Conservation (phyloP, 192 early-diverging fungal genomes). For the Chytriomyces sp. region DNA sequence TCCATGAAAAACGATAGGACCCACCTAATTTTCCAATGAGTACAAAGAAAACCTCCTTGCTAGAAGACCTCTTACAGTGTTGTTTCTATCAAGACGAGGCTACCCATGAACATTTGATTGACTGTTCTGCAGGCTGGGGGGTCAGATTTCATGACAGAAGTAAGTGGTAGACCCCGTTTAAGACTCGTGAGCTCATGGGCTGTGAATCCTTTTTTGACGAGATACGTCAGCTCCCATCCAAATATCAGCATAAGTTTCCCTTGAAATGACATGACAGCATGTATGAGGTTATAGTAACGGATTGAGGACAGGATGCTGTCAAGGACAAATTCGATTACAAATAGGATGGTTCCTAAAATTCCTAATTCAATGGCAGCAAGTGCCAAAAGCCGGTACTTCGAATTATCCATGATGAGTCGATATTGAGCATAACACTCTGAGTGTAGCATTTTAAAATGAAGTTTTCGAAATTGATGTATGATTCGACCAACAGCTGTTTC, state of each 20-base stretch:
- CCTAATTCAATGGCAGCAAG: neutral
- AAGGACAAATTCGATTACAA: slow-evolving; percentile 8
- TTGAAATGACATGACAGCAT: slow-evolving; percentile 12
- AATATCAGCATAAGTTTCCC: neutral
- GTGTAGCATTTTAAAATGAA: too few species aligned
- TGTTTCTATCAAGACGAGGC: neutral
- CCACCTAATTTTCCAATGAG: too few species aligned
- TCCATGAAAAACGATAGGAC: slow-evolving; percentile 2
- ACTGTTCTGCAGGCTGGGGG: neutral
- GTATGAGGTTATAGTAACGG: slow-evolving; percentile 5
- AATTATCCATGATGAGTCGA: neutral
- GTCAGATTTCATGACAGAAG: neutral
- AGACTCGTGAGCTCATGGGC: neutral
- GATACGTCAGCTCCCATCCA: neutral
- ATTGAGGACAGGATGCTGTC: neutral
- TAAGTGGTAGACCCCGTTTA: neutral
- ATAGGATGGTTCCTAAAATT: neutral
- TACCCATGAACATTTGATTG: neutral
- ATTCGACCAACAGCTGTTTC: too few species aligned
- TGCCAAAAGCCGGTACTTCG: neutral
- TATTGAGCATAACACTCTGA: neutral
- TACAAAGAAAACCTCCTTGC: too few species aligned
- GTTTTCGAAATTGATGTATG: too few species aligned
- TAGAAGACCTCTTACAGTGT: too few species aligned
- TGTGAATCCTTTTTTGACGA: slow-evolving; percentile 7